Percentiles rank a stretch among this genome's conserved stretches.
phyloP scores from a whole-genome alignment of 148 eudicot species.

The Salicornia ramosissima region DNA sequence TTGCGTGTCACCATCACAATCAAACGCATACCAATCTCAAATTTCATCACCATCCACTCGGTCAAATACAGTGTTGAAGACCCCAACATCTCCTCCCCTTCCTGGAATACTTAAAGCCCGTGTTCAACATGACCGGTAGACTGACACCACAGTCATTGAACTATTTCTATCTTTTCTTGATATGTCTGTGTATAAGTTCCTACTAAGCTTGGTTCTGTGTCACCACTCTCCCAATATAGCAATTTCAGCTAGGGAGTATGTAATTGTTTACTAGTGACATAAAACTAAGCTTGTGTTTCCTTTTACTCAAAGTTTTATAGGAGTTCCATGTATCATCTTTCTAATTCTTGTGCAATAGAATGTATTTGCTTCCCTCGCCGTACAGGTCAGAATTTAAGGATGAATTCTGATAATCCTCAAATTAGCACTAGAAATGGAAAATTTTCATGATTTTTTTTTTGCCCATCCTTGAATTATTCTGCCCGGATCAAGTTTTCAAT shows the following conservation, averaged over 20 bases:
- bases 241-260: slow-evolving; percentile 11
- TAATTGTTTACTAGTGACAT: slow-evolving; percentile 6
- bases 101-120: slow-evolving; percentile 74
- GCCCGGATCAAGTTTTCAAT: too few species aligned
- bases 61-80: slow-evolving; percentile 35
- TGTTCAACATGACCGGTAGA: slow-evolving; percentile 51
- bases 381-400: neutral
- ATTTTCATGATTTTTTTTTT: too few species aligned
- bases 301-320: slow-evolving; percentile 5
- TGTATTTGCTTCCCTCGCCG: neutral
- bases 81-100: slow-evolving; percentile 61
- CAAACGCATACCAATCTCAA: slow-evolving; percentile 27
- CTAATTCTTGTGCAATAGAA: slow-evolving; percentile 1
- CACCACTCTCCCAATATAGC: slow-evolving; percentile 9
- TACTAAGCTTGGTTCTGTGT: slow-evolving; percentile 8
- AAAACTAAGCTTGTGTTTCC: slow-evolving; percentile 5
- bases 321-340: slow-evolving; percentile 9
- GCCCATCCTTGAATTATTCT: too few species aligned
- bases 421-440: too few species aligned
- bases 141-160: slow-evolving; percentile 1
- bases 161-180: neutral
- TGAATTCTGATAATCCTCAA: neutral
- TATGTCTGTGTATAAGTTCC: slow-evolving; percentile 10
- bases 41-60: slow-evolving; percentile 28
- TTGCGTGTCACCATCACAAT: slow-evolving; percentile 16